Evolutionary conservation across 1,139 yeast species (phyloP).

Genomic region (Saccharomyces pastorianus): DNA sequence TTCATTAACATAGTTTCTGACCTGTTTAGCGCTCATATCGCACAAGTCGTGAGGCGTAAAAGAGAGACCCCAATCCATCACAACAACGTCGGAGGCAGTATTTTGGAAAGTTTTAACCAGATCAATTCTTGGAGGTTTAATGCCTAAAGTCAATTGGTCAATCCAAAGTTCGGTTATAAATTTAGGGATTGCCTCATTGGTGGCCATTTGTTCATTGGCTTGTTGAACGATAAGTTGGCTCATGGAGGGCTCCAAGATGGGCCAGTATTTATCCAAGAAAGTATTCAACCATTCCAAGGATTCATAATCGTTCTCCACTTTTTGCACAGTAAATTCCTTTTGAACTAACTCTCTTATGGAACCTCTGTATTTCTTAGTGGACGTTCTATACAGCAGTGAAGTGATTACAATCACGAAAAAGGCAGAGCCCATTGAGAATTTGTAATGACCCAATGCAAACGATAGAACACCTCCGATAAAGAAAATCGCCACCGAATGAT

Average conservation of each 20-base stretch:
- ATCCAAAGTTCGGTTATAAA: slow-evolving; percentile 76
- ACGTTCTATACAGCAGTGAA: slow-evolving; percentile 68
- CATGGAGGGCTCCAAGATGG: slow-evolving; percentile 75
- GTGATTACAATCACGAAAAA: slow-evolving; percentile 56
- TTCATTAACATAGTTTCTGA: slow-evolving; percentile 76
- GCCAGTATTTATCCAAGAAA: slow-evolving; percentile 84
- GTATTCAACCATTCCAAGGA: slow-evolving; percentile 90
- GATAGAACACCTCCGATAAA: slow-evolving; percentile 59
- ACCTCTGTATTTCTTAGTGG: slow-evolving; percentile 70
- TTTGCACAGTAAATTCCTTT: slow-evolving; percentile 69
- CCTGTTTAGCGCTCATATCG: slow-evolving; percentile 75
- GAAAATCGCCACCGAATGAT: slow-evolving; percentile 72
- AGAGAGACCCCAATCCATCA: slow-evolving; percentile 89
- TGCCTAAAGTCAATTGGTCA: slow-evolving; percentile 81
- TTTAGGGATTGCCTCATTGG: slow-evolving; percentile 65
- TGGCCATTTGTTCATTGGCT: slow-evolving; percentile 73
- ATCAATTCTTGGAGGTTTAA: slow-evolving; percentile 90
- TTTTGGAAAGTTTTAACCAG: slow-evolving; percentile 78
- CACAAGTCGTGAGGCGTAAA: slow-evolving; percentile 82
- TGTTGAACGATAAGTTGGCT: slow-evolving; percentile 77
- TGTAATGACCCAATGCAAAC: slow-evolving; percentile 70
- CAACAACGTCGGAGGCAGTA: slow-evolving; percentile 82
- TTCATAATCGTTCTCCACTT: slow-evolving; percentile 81
- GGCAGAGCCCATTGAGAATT: slow-evolving; percentile 71
- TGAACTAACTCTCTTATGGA: slow-evolving; percentile 69